Evolutionary conservation across 1,139 yeast species (phyloP).

Genomic region (Zygosaccharomyces pseudobailii): DNA sequence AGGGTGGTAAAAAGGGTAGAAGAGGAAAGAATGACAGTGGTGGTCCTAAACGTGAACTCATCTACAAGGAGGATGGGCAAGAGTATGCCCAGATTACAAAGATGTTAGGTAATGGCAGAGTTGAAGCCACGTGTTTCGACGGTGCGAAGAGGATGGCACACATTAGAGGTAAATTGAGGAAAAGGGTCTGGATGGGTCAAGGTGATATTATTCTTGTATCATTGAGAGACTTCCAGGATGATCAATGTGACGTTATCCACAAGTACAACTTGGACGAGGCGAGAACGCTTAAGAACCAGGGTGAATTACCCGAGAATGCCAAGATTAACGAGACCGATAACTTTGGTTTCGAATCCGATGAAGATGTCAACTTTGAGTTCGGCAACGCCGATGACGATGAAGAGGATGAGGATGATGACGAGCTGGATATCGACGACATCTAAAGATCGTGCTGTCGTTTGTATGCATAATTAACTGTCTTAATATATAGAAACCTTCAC

Average conservation of each 20-base stretch:
- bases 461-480: constrained; percentile 2
- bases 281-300: constrained; percentile 89
- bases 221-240: constrained; percentile 97
- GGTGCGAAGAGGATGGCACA: constrained; percentile 93
- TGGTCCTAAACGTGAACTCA: constrained; percentile 90
- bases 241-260: constrained; percentile 95
- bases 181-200: constrained; percentile 99
- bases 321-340: constrained; percentile 97
- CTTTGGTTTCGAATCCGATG: constrained; percentile 94
- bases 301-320: constrained; percentile 95
- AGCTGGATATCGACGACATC: constrained; percentile 53
- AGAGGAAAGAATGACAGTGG: constrained; percentile 97
- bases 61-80: constrained; percentile 92
- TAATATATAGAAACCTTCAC: background rate
- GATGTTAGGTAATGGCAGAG: constrained; percentile 97
- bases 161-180: constrained; percentile 97
- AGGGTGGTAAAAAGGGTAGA: constrained; percentile 73
- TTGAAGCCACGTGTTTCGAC: constrained; percentile 92
- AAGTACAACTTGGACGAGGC: constrained; percentile 98
- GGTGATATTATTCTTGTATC: constrained; percentile 96
- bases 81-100: constrained; percentile 98
- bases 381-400: constrained; percentile 88
- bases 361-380: constrained; percentile 96
- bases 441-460: constrained; percentile 10
- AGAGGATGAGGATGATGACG: constrained; percentile 69